Conservation (phyloP, 768 basidiomycete species). For the Coprinellus micaceus region DNA sequence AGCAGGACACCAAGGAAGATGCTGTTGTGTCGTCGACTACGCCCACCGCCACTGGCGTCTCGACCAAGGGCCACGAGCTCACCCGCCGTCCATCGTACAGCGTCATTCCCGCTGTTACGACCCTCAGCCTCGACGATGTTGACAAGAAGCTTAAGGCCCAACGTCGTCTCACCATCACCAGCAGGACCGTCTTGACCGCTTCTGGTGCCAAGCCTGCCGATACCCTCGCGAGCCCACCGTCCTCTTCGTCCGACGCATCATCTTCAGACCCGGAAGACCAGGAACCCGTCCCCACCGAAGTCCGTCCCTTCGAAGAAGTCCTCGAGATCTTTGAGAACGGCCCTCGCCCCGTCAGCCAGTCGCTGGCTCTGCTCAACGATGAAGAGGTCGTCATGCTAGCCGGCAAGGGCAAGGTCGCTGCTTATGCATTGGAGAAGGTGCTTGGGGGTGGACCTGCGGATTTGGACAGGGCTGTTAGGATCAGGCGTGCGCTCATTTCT, state of each 20-base stretch:
- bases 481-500: slow-evolving; percentile 88
- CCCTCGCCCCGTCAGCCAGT: slow-evolving; percentile 54
- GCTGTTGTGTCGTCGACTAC: neutral
- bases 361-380: slow-evolving; percentile 68
- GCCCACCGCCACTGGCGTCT: neutral
- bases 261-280: slow-evolving; percentile 6
- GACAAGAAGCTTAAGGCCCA: slow-evolving; percentile 45
- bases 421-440: slow-evolving; percentile 95
- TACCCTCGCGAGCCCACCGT: slow-evolving; percentile 7
- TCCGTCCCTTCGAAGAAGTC: slow-evolving; percentile 70
- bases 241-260: slow-evolving; percentile 4
- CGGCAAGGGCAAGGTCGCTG: slow-evolving; percentile 88
- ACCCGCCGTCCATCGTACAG: slow-evolving; percentile 7
- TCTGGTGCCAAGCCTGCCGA: slow-evolving; percentile 3
- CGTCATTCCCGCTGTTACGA: slow-evolving; percentile 15
- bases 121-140: slow-evolving; percentile 55
- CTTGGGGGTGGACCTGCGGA: slow-evolving; percentile 51
- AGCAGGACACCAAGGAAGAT: slow-evolving; percentile 4
- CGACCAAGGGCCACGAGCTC: neutral
- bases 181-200: slow-evolving; percentile 3
- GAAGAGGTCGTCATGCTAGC: slow-evolving; percentile 88
- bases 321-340: slow-evolving; percentile 76
- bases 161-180: slow-evolving; percentile 24
- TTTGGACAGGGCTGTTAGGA: slow-evolving; percentile 78
- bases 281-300: slow-evolving; percentile 6